A percentile compares a stretch with the other conserved stretches of the same genome.
These are phyloP conservation scores for Aspergillus fructus DNA, from an alignment of 2,329 filamentous ascomycete species.

Conservation along the genomic window DNA sequence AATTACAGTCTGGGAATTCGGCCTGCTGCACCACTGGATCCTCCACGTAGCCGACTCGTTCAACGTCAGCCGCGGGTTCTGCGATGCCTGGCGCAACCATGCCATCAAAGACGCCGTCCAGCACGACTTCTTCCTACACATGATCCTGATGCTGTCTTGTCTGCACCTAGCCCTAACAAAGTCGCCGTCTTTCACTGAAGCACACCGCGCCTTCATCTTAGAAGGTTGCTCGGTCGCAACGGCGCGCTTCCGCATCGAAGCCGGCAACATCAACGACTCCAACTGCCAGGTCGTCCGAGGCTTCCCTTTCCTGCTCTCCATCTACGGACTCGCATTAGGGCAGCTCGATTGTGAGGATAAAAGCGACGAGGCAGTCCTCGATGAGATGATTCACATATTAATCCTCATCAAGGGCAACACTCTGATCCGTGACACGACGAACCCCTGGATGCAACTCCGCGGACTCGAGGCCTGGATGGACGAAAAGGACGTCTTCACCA, in stretches of 20 bases:
- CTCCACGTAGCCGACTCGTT: not conserved
- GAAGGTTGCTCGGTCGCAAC: not conserved
- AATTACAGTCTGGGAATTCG: not conserved
- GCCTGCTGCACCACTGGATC: not conserved
- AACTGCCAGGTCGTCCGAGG: not conserved
- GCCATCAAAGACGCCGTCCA: not conserved
- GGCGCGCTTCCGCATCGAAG: not conserved
- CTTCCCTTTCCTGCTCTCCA: not conserved
- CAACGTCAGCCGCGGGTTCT: not conserved
- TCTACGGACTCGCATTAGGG: not conserved
- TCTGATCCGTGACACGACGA: not conserved
- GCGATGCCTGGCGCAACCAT: not conserved
- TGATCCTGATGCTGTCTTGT: not conserved
- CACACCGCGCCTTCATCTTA: not conserved
- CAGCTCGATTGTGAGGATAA: not conserved
- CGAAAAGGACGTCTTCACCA: not conserved
- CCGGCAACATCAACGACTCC: not conserved
- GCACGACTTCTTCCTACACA: not conserved
- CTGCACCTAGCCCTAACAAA: not conserved
- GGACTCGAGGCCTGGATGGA: not conserved
- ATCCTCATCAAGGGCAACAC: not conserved
- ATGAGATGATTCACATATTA: not conserved
- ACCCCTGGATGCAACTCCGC: not conserved
- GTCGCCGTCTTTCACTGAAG: not conserved
- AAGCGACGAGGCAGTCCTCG: not conserved